Evolutionary conservation across 495 filamentous ascomycete species (phyloP).

Genomic region (Corynascus novoguineensis): DNA sequence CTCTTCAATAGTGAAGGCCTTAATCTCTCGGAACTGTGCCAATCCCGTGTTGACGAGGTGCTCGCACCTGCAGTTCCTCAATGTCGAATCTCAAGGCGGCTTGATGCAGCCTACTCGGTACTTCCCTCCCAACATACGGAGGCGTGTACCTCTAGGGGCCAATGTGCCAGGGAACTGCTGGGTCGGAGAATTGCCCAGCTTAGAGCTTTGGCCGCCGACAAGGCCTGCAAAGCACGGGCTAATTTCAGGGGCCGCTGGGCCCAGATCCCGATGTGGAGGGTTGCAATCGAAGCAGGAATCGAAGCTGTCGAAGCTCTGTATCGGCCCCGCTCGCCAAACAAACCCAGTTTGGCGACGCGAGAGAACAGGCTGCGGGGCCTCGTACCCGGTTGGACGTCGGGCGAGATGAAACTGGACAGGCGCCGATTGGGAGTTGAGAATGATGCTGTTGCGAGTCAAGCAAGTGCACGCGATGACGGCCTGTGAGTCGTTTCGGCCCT

Average conservation of each 20-base stretch:
- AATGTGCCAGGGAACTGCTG: no score
- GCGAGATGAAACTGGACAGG: background rate
- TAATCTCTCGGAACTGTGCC: background rate
- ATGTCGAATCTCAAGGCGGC: background rate
- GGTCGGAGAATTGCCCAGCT: no score
- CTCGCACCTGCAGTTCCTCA: background rate
- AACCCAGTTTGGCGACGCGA: constrained; percentile 6
- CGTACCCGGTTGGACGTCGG: background rate
- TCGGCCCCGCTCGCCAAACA: constrained; percentile 1
- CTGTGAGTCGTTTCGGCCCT: constrained; percentile 8
- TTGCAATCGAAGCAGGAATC: constrained; percentile 13
- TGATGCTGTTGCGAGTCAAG: no score
- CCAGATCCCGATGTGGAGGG: constrained; percentile 12
- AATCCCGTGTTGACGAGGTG: background rate
- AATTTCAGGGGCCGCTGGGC: constrained; percentile 5
- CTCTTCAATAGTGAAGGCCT: background rate
- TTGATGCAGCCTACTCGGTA: background rate
- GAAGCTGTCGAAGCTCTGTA: constrained; percentile 15
- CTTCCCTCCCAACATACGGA: no score
- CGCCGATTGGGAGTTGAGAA: background rate
- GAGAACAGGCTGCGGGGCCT: background rate
- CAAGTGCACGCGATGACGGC: background rate
- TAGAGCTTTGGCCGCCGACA: background rate
- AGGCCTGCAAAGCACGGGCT: background rate
- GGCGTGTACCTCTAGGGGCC: no score